Base-by-base conservation (phyloP, 192 early-diverging fungal genomes). In the Coemansia sp. region DNA sequence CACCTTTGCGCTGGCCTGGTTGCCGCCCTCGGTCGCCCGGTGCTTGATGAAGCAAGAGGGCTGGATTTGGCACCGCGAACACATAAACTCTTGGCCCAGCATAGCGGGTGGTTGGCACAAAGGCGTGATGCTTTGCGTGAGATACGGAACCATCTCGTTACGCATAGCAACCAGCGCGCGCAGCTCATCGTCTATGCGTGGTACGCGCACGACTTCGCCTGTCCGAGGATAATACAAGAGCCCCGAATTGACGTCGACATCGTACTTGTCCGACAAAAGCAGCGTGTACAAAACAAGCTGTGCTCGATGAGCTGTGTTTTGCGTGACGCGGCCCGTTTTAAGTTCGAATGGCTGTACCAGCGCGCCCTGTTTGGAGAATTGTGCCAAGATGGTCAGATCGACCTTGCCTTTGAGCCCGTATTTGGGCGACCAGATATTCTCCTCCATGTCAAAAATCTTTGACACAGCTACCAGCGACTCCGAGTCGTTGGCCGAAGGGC, bases 381-480 rank as follows among this genome's bases (percentile, higher is more conserved):
- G 73, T 15, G 79, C 72, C 61, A 76, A 43, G 1, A 81, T 71
- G 1, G 91, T 91, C 29, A 91, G 89, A 71, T 98, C 96, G 29
- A 98, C 87, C 70, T 93, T 95, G 27, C 97, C 97, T 64, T 97
- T 97, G 18, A 98, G 79, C 1, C 97, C 97, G 84, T 89, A 97
- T 72, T 80, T 94, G 10, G 94, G 92, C 36, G 95, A 95, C 94
- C 94, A 97, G 27, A 96, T 86, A 58, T 89, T 89, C 65, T 98
- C 96, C 74, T 98, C 97, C 68, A 97, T 92, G 67, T 95, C 92
- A 43, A 96, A 67, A 0, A 95, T 79, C 55, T 91, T 90, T 29
- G 81, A 85, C 27, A 98, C 81, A 24, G 88, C 81, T 11, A 89
- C 67, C n/a, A 11, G 58, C 58, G 58, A 38, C 33, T 61, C 18